Evolutionary conservation across 2,329 filamentous ascomycete genomes (phyloP), one percentile per base, ranked within the genome.

Genomic region (Anisogramma anomala): DNA sequence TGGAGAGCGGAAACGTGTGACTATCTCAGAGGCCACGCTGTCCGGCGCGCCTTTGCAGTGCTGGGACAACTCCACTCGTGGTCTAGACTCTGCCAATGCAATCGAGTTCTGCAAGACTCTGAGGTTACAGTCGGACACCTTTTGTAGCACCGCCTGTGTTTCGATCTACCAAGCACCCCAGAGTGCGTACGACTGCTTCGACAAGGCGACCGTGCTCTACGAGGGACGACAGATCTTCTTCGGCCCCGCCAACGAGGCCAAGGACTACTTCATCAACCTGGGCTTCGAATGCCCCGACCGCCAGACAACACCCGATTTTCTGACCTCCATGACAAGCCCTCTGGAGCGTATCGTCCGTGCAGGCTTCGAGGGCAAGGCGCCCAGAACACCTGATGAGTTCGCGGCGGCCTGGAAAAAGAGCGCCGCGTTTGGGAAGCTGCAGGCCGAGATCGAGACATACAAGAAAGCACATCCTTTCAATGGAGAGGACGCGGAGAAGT

Each of bases 51-150:
- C 73, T 8, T 60, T 78, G n/a, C 74, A 78, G 54, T 77, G 73
- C 64, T 78, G 74, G 74, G 74, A 85, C 54, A 85, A 85, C 64
- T 79, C 73, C 30, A 85, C 82, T 19, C 70, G 82, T 61, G 81
- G 81, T 60, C 66, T 85, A 23, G 82, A 86, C 60, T 80, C 73
- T 23, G 81, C 80, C 60, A 85, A 84, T 58, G 81, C 82, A 39
- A 71, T 85, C 45, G 80, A 84, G 58, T 85, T 85, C 56, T 79
- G 74, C 60, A 80, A 75, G 61, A 84, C 79, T 1, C 65, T 86
- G 7, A 73, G 78, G 27, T 65, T 80, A 37, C 72, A 79, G 55
- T 77, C 78, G 1, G 78, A 84, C 53, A 68, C 84, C 23, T 79
- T 77, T 46, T 69, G 70, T 46, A 75, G 64, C 55, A 81, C 79